Conservation (phyloP, 306 rosid species). For the Senna tora region DNA sequence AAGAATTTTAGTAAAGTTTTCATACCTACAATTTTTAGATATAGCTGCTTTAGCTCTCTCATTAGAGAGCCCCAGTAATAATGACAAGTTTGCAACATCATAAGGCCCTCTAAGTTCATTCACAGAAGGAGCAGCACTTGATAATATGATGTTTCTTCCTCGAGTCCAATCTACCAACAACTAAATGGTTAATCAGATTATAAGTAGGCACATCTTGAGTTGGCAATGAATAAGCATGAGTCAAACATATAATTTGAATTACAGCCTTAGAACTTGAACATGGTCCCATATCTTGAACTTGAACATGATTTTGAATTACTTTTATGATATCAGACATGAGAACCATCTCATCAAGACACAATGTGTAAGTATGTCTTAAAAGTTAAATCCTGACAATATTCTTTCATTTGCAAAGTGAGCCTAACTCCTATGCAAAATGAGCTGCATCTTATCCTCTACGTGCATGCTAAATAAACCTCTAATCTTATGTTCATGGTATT, state of each 20-base stretch:
- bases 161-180: constrained; percentile 87
- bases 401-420: constrained; percentile 7
- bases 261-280: not conserved
- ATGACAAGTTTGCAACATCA: constrained; percentile 84
- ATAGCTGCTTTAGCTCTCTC: constrained; percentile 81
- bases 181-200: constrained; percentile 47
- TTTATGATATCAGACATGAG: constrained; percentile 2
- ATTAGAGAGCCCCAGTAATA: constrained; percentile 71
- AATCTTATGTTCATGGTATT: not conserved
- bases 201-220: constrained; percentile 14
- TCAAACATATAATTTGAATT: not conserved
- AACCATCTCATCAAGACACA: constrained; percentile 6
- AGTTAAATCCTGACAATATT: not conserved
- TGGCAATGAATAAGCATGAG: constrained; percentile 12
- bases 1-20: constrained; percentile 31
- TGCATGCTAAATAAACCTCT: constrained; percentile 12
- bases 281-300: not conserved
- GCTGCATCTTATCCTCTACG: constrained; percentile 2
- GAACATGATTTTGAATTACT: no score
- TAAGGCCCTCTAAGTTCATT: constrained; percentile 86
- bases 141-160: constrained; percentile 69
- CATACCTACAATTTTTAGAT: constrained; percentile 90
- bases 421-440: not conserved
- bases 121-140: constrained; percentile 76
- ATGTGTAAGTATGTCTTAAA: not conserved